phyloP scores from a whole-genome alignment of 2,329 filamentous ascomycete genomes.

The Xenoacremonium recifei region DNA sequence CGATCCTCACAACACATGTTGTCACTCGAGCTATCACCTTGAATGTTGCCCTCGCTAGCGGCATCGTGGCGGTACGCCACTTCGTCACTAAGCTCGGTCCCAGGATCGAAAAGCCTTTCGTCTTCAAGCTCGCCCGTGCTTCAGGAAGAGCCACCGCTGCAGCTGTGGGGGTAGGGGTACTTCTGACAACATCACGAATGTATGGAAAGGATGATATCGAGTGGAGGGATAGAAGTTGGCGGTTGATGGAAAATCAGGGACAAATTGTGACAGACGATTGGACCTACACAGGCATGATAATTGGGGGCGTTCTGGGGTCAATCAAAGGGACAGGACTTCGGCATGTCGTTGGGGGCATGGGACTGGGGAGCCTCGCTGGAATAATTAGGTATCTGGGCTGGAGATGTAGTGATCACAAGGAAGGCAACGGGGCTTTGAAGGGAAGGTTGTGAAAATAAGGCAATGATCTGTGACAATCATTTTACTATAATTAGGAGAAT shows the following conservation, averaged over 20 bases:
- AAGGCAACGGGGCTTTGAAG: too few species aligned
- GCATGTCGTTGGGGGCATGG: slow-evolving; percentile 42
- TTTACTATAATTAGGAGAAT: too few species aligned
- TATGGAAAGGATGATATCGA: slow-evolving; percentile 56
- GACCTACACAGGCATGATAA: slow-evolving; percentile 44
- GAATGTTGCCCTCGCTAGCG: slow-evolving; percentile 48
- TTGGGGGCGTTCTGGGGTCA: slow-evolving; percentile 33
- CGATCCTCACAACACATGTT: slow-evolving; percentile 60
- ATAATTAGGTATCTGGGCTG: slow-evolving; percentile 48
- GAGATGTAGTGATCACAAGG: slow-evolving; percentile 49
- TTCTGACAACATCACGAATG: slow-evolving; percentile 51
- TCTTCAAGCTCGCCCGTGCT: slow-evolving; percentile 40
- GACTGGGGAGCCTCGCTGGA: slow-evolving; percentile 48
- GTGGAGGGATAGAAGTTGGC: slow-evolving; percentile 65
- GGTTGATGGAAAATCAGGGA: slow-evolving; percentile 55
- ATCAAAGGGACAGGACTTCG: slow-evolving; percentile 30
- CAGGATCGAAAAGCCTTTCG: slow-evolving; percentile 28
- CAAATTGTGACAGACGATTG: slow-evolving; percentile 59
- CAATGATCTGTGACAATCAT: too few species aligned
- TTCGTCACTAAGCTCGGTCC: slow-evolving; percentile 29
- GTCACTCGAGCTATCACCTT: slow-evolving; percentile 53
- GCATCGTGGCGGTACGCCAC: slow-evolving; percentile 34
- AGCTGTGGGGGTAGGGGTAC: slow-evolving; percentile 41
- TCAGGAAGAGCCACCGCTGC: slow-evolving; percentile 45
- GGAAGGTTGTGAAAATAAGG: too few species aligned